phyloP scores from a whole-genome alignment of 495 filamentous ascomycete species.

The Hypoxylon fragiforme region DNA sequence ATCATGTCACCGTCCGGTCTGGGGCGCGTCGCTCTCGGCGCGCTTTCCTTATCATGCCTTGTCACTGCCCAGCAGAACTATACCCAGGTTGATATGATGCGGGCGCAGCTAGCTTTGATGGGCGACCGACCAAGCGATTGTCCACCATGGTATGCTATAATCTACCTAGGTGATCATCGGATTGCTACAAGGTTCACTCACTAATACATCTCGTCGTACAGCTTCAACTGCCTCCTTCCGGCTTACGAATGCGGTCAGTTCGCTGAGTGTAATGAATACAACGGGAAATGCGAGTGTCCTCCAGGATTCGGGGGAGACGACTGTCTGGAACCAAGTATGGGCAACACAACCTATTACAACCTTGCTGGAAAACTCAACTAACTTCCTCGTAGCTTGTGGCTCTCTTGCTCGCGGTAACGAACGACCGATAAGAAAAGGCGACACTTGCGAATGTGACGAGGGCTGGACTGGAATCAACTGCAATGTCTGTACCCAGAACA shows the following conservation, averaged over 20 bases:
- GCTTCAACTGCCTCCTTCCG: conserved; percentile 97
- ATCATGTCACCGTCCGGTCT: conserved; percentile 44
- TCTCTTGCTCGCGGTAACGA: conserved; percentile 80
- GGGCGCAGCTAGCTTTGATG: conserved; percentile 54
- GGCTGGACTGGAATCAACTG: conserved; percentile 99
- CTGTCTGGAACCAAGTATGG: conserved; percentile 76
- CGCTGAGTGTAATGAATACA: conserved; percentile 79
- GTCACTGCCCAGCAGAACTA: conserved; percentile 49
- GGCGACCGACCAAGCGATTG: conserved; percentile 61
- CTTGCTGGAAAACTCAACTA: no score
- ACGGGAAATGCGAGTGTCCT: conserved; percentile 89
- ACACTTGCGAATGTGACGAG: conserved; percentile 82
- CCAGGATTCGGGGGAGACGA: conserved; percentile 91
- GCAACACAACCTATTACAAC: conserved; percentile 1
- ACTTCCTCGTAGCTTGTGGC: conserved; percentile 75
- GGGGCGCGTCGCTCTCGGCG: conserved; percentile 40
- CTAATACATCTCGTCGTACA: conserved; percentile 36
- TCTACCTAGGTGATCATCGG: neutral
- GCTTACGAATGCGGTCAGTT: conserved; percentile 89
- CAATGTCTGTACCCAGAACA: conserved; percentile 85
- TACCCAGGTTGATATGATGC: conserved; percentile 53
- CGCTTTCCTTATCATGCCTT: conserved; percentile 47
- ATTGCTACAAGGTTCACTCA: neutral
- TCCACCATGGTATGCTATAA: conserved; percentile 66
- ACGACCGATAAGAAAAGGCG: conserved; percentile 66